These are phyloP conservation scores for Calocera viscosa DNA, from an alignment of 768 basidiomycete species.

Conservation along the genomic window DNA sequence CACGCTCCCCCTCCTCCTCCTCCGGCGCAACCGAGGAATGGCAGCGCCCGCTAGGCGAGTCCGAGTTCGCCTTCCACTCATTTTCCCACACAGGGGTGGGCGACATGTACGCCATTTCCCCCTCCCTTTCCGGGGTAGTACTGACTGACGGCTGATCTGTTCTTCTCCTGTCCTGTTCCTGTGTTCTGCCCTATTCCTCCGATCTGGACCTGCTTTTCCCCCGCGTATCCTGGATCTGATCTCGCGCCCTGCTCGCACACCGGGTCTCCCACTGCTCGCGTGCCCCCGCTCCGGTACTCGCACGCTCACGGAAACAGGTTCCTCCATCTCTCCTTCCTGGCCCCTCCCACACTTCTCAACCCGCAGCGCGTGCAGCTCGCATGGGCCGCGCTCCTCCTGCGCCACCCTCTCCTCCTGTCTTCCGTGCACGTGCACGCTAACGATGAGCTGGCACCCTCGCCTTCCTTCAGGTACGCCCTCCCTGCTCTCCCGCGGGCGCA, in stretches of 20 bases:
- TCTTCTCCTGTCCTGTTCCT: too few relatives aligned
- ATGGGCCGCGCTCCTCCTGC: constrained; percentile 59
- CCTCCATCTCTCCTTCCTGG: constrained; percentile 55
- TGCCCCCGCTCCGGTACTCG: not conserved
- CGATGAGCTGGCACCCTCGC: constrained; percentile 17
- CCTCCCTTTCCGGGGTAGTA: not conserved
- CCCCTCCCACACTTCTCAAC: constrained; percentile 34
- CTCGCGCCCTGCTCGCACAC: not conserved
- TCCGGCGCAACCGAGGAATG: not conserved
- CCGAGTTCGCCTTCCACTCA: not conserved
- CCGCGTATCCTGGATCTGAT: not conserved
- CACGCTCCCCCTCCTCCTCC: not conserved
- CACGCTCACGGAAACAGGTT: constrained; percentile 48
- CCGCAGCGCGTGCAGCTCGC: constrained; percentile 41
- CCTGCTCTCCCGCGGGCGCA: not conserved
- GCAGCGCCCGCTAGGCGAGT: not conserved
- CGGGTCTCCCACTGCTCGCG: too few relatives aligned
- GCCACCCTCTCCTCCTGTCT: constrained; percentile 60
- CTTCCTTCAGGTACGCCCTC: not conserved
- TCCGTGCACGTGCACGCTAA: constrained; percentile 38
- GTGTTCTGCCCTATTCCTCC: too few relatives aligned
- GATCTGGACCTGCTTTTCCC: not conserved
- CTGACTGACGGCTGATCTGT: not conserved
- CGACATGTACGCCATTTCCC: not conserved
- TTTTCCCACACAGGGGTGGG: not conserved